Percentiles rank a stretch among this genome's conserved stretches.
Evolutionary conservation across 2,329 filamentous ascomycete genomes (phyloP).

Genomic region (Penicillium rolfsii): DNA sequence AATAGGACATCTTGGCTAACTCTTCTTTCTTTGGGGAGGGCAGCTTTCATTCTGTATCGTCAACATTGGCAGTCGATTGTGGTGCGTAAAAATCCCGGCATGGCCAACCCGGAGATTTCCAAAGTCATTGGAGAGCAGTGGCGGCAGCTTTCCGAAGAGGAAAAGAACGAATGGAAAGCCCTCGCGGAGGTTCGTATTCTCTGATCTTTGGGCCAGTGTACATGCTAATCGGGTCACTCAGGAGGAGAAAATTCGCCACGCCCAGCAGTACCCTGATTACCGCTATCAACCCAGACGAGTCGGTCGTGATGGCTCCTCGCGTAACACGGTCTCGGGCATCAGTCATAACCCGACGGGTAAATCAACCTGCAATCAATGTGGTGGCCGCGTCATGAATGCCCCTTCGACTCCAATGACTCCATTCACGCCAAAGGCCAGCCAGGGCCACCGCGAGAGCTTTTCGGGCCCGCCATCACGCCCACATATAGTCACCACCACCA

Average conservation of each 20-base stretch:
- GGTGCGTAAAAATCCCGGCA: conserved; percentile 78
- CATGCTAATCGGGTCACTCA: conserved; percentile 34
- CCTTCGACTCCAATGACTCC: conserved; percentile 48
- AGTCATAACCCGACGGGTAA: conserved; percentile 43
- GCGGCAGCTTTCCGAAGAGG: conserved; percentile 72
- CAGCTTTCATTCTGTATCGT: conserved; percentile 96
- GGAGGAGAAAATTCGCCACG: conserved; percentile 89
- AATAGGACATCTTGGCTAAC: neutral
- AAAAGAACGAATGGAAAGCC: conserved; percentile 84
- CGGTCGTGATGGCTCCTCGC: conserved; percentile 56
- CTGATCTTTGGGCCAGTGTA: neutral
- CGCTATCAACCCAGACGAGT: conserved; percentile 84
- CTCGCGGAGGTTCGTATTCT: conserved; percentile 70
- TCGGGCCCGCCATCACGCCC: conserved; percentile 37
- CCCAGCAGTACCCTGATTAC: conserved; percentile 89
- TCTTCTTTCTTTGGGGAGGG: neutral
- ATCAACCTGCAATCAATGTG: conserved; percentile 48
- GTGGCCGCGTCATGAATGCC: conserved; percentile 53
- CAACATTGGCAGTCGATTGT: conserved; percentile 87
- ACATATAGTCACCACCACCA: conserved; percentile 25
- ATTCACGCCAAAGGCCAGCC: conserved; percentile 40
- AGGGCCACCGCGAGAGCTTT: conserved; percentile 29
- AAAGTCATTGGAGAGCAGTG: conserved; percentile 96
- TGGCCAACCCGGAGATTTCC: conserved; percentile 93
- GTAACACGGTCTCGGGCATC: conserved; percentile 39